Percentiles rank a stretch among this genome's conserved stretches.
Conservation (phyloP, 176 grass and related monocot genomes). For the Cenchrus americanus region DNA sequence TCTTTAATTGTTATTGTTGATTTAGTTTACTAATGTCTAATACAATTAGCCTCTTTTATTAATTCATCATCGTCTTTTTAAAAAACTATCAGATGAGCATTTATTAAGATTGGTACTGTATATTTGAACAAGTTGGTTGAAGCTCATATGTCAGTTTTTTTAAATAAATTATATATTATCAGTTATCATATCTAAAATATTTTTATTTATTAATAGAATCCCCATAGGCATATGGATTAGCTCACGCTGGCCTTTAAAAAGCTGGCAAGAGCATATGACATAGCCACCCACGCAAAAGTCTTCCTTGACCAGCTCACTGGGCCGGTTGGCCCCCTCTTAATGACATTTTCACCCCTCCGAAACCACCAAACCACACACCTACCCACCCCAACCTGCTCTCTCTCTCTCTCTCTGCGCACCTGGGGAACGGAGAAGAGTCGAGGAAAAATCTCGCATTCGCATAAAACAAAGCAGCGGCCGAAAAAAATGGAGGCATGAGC, state of each 20-base stretch:
- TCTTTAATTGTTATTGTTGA: no score
- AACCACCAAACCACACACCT: constrained; percentile 13
- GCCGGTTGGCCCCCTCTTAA: background rate
- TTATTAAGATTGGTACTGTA: no score
- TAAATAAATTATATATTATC: no score
- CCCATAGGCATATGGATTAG: background rate
- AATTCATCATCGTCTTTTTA: no score
- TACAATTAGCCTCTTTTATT: no score
- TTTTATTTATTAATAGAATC: no score
- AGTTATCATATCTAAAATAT: no score
- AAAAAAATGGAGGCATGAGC: constrained; percentile 59
- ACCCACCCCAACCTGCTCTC: background rate
- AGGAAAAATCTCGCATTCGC: constrained; percentile 40
- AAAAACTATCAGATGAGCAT: no score
- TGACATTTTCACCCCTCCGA: constrained; percentile 17
- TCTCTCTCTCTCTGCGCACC: background rate
- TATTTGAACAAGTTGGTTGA: no score
- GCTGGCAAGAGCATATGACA: background rate
- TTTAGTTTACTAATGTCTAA: no score
- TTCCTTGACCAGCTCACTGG: constrained; percentile 26
- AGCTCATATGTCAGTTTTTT: no score
- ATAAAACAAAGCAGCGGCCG: constrained; percentile 50
- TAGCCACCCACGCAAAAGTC: background rate
- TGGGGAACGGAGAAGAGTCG: background rate
- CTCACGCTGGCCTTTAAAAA: background rate